Evolutionary conservation across 257 asterid species (phyloP), one percentile per base, ranked within the genome.

Genomic region (Nicotiana knightiana): DNA sequence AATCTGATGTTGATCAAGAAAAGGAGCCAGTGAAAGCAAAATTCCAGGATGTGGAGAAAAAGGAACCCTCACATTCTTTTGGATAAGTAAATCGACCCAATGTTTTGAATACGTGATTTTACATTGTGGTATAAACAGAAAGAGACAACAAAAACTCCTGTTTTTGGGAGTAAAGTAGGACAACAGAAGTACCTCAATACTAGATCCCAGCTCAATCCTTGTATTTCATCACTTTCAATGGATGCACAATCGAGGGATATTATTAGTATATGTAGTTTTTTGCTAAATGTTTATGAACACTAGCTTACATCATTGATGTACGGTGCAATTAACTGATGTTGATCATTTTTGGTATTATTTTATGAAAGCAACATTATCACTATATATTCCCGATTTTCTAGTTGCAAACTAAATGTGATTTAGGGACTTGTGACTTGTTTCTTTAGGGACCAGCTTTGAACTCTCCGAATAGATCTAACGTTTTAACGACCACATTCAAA

Each of bases 201-300:
- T 73, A 39, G 75, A 80, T 77, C 62, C 77, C 64, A 71, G 67
- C 77, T 92, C 88, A 93, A 66, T 92, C 80, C 85, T 89, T 96
- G 91, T 88, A 93, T 82, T 92, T 93, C 97, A 96, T 94, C 8
- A 95, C 88, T 77, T 90, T 28, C 30, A 28, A 28, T 28, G 30
- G 30, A 28, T 28, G 30, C 30, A 70, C 30, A 28, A 28, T 1
- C 30, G 30, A 28, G 30, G 30, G 30, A 28, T 28, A 28, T 28
- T 28, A 28, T 1, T 28, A 28, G 30, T 28, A 28, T 28, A 28
- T 28, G 30, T 28, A 28, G 30, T 28, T 1, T 28, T 28, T 28
- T 28, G 30, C 30, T 28, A 28, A 28, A 28, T 28, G 1, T 28
- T 28, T 28, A 28, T 28, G 30, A 28, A 28, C 30, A 28, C 30